A percentile compares a stretch with the other conserved stretches of the same genome.
Conservation (phyloP, 805 yeast genomes). For the Candida namnaoensis region DNA sequence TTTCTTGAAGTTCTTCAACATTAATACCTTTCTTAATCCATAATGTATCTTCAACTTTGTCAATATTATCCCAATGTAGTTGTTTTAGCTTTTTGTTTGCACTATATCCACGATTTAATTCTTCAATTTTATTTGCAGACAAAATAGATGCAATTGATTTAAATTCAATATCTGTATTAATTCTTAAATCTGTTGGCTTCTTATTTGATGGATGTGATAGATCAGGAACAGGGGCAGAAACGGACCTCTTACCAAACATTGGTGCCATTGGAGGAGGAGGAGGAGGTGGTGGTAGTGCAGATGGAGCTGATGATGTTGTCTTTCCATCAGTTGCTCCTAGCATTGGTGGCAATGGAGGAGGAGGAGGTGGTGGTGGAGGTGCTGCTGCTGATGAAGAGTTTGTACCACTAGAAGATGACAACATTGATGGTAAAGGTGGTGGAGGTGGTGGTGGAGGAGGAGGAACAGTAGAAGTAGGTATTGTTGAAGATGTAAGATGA, state of each 20-base stretch:
- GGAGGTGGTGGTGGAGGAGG: too few relatives aligned
- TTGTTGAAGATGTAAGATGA: too few relatives aligned
- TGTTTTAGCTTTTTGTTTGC: slow-evolving; percentile 73
- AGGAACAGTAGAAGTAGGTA: too few relatives aligned
- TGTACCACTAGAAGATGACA: background rate
- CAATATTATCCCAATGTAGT: slow-evolving; percentile 94
- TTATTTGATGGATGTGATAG: background rate
- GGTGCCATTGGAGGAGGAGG: slow-evolving; percentile 17
- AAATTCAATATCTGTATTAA: slow-evolving; percentile 5
- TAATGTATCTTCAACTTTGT: slow-evolving; percentile 73
- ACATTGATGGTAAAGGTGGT: too few relatives aligned
- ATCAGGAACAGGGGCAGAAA: slow-evolving; percentile 13
- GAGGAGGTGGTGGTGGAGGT: slow-evolving; percentile 22
- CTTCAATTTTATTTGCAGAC: slow-evolving; percentile 12
- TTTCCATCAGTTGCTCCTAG: too few relatives aligned
- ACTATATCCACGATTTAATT: slow-evolving; percentile 26
- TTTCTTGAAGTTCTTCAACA: slow-evolving; percentile 56
- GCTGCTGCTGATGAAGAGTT: slow-evolving; percentile 8
- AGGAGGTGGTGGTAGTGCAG: slow-evolving; percentile 22
- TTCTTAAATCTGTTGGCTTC: too few relatives aligned
- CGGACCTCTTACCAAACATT: slow-evolving; percentile 4
- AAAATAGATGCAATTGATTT: slow-evolving; percentile 1
- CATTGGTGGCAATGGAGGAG: slow-evolving; percentile 8
- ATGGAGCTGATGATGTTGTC: slow-evolving; percentile 1
- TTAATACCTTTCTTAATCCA: slow-evolving; percentile 61